Percentiles rank a stretch among this genome's conserved stretches.
These are phyloP conservation scores for Candida incommunis DNA, from an alignment of 805 yeast species.

Conservation along the genomic window DNA sequence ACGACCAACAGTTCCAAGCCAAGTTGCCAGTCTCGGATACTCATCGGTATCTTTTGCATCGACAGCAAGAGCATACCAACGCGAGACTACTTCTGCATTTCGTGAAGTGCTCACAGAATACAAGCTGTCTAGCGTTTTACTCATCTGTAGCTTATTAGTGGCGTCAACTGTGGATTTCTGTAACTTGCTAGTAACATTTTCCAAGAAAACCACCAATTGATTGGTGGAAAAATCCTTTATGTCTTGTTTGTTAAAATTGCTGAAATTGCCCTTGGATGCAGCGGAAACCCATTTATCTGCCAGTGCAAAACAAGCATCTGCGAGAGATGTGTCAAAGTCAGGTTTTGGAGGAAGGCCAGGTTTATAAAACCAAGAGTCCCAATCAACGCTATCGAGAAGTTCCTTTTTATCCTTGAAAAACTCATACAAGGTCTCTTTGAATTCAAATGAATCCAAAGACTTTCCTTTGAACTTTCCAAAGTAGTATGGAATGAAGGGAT, in stretches of 20 bases:
- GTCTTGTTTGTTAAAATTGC: slow-evolving; percentile 33
- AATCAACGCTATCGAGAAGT: slow-evolving; percentile 57
- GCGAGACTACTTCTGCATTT: slow-evolving; percentile 71
- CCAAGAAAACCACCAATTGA: slow-evolving; percentile 70
- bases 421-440: slow-evolving; percentile 60
- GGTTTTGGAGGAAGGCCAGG: slow-evolving; percentile 90
- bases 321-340: slow-evolving; percentile 62
- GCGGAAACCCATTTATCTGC: slow-evolving; percentile 50
- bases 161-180: slow-evolving; percentile 12
- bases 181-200: slow-evolving; percentile 39
- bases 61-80: slow-evolving; percentile 61
- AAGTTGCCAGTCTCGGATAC: slow-evolving; percentile 48
- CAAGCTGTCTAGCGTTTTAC: slow-evolving; percentile 23
- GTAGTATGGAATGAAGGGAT: slow-evolving; percentile 68
- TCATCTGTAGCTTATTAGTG: slow-evolving; percentile 20
- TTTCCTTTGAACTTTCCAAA: slow-evolving; percentile 53
- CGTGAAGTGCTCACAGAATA: slow-evolving; percentile 38
- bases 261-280: slow-evolving; percentile 16
- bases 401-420: slow-evolving; percentile 32
- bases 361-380: slow-evolving; percentile 70
- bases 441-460: slow-evolving; percentile 72
- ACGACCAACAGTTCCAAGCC: slow-evolving; percentile 87
- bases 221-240: slow-evolving; percentile 49
- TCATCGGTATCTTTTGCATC: slow-evolving; percentile 30
- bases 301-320: slow-evolving; percentile 52